phyloP scores from a whole-genome alignment of 208 protist genomes.

The Crithidia thermophila region DNA sequence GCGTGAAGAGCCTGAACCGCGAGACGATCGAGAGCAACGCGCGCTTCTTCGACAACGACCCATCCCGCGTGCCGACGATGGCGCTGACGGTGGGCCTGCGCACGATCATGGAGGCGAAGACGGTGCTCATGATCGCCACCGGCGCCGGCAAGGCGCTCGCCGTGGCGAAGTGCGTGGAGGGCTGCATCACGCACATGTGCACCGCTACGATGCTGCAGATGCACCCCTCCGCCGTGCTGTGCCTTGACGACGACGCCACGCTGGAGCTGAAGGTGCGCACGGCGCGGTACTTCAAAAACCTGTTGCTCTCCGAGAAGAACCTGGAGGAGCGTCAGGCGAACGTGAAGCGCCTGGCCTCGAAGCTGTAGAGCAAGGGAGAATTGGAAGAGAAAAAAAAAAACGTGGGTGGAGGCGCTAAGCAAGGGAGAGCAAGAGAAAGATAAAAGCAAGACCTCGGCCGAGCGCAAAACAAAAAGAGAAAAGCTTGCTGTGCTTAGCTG shows the following conservation, averaged over 20 bases:
- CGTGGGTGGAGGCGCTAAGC: too few species aligned
- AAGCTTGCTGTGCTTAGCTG: too few species aligned
- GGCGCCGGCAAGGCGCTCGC: slow-evolving; percentile 90
- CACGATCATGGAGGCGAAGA: slow-evolving; percentile 88
- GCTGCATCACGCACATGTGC: slow-evolving; percentile 92
- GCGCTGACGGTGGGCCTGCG: slow-evolving; percentile 95
- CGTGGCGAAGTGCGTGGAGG: slow-evolving; percentile 91
- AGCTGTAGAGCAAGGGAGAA: slow-evolving; percentile 36
- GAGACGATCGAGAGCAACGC: slow-evolving; percentile 95
- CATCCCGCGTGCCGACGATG: slow-evolving; percentile 92
- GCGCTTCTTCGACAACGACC: slow-evolving; percentile 93
- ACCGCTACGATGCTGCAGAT: slow-evolving; percentile 92
- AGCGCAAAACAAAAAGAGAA: too few species aligned
- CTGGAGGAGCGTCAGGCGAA: slow-evolving; percentile 58
- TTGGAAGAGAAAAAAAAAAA: neutral
- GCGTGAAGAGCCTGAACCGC: slow-evolving; percentile 94
- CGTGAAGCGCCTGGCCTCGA: slow-evolving; percentile 30
- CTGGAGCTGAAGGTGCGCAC: slow-evolving; percentile 94
- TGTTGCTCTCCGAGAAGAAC: slow-evolving; percentile 71
- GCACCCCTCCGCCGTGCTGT: slow-evolving; percentile 85
- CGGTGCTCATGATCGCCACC: slow-evolving; percentile 93
- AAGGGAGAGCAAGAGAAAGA: slow-evolving; percentile 16
- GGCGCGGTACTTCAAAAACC: slow-evolving; percentile 93
- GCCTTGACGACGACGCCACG: slow-evolving; percentile 93
- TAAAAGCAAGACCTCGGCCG: too few species aligned